A percentile compares a stretch with the other conserved stretches of the same genome.
Conservation (phyloP, 2,329 filamentous ascomycete genomes). For the Fusarium sterilihyphosum region DNA sequence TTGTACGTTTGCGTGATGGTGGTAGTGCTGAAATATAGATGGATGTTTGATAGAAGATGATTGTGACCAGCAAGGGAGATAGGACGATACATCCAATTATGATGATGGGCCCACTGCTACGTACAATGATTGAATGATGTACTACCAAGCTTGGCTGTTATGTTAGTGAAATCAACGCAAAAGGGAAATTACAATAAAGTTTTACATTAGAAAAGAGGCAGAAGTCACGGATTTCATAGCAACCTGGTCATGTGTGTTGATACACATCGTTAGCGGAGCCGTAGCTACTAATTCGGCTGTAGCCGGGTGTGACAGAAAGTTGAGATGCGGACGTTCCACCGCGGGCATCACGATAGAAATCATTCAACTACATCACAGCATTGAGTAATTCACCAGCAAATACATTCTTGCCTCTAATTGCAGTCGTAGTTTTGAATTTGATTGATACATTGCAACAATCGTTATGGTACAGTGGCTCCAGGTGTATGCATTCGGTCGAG, state of each 20-base stretch:
- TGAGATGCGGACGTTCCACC: slow-evolving; percentile 23
- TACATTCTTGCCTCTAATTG: slow-evolving; percentile 13
- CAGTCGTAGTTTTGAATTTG: slow-evolving; percentile 28
- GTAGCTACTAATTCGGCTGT: slow-evolving; percentile 33
- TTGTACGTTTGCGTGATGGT: not conserved
- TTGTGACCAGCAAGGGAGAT: slow-evolving; percentile 27
- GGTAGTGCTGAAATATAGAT: not conserved
- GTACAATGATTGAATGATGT: slow-evolving; percentile 6
- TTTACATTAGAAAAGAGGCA: not conserved
- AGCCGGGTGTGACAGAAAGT: slow-evolving; percentile 40
- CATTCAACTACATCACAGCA: slow-evolving; percentile 9
- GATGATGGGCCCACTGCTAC: slow-evolving; percentile 27
- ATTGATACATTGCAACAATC: slow-evolving; percentile 48
- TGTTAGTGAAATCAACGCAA: not conserved
- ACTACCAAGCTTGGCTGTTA: not conserved
- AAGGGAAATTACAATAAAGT: not conserved
- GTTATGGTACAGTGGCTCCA: slow-evolving; percentile 49
- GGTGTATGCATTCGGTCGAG: slow-evolving; percentile 38
- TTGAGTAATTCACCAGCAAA: not conserved
- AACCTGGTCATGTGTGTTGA: slow-evolving; percentile 13
- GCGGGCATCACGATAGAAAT: slow-evolving; percentile 1
- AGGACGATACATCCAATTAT: slow-evolving; percentile 11
- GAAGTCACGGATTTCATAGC: not conserved
- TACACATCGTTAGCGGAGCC: slow-evolving; percentile 27
- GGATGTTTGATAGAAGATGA: slow-evolving; percentile 16